phyloP scores from a whole-genome alignment of 768 basidiomycete species.

The Panaeolus papilionaceus region DNA sequence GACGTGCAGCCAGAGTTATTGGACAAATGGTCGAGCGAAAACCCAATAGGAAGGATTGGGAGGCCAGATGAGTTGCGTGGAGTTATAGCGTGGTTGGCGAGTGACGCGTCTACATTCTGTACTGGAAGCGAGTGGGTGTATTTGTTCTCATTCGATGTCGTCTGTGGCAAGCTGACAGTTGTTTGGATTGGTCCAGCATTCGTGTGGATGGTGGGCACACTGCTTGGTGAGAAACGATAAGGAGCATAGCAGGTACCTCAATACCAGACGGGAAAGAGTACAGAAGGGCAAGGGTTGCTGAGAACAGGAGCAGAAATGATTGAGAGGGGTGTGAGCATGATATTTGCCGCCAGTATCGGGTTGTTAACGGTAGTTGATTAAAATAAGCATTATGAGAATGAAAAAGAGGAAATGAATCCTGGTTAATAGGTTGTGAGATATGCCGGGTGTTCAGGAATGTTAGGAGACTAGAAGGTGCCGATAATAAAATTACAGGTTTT shows the following conservation, averaged over 20 bases:
- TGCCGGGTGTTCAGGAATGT: neutral
- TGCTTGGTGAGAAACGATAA: slow-evolving; percentile 51
- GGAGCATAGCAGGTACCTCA: neutral
- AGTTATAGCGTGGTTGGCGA: slow-evolving; percentile 66
- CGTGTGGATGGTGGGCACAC: slow-evolving; percentile 69
- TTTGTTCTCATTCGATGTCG: neutral
- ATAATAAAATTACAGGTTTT: neutral
- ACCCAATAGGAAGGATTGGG: slow-evolving; percentile 68
- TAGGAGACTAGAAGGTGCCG: slow-evolving; percentile 5
- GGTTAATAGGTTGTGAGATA: neutral
- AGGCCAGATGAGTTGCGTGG: slow-evolving; percentile 70
- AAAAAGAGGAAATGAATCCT: neutral
- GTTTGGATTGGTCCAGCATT: slow-evolving; percentile 45
- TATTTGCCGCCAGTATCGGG: neutral
- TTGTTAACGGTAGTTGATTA: neutral
- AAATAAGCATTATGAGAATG: slow-evolving; percentile 2
- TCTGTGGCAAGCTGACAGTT: slow-evolving; percentile 7
- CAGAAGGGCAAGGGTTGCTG: neutral
- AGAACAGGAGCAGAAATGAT: slow-evolving; percentile 12
- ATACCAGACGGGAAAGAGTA: slow-evolving; percentile 3
- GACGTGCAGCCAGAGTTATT: slow-evolving; percentile 57
- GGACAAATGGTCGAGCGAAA: slow-evolving; percentile 58
- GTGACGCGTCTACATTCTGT: slow-evolving; percentile 70
- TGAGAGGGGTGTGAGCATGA: slow-evolving; percentile 9
- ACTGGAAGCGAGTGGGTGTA: slow-evolving; percentile 65